Percentiles rank a stretch among this genome's conserved stretches.
These are phyloP conservation scores for Epithemia pelagica DNA, from an alignment of 108 stramenopile species.

Conservation along the genomic window DNA sequence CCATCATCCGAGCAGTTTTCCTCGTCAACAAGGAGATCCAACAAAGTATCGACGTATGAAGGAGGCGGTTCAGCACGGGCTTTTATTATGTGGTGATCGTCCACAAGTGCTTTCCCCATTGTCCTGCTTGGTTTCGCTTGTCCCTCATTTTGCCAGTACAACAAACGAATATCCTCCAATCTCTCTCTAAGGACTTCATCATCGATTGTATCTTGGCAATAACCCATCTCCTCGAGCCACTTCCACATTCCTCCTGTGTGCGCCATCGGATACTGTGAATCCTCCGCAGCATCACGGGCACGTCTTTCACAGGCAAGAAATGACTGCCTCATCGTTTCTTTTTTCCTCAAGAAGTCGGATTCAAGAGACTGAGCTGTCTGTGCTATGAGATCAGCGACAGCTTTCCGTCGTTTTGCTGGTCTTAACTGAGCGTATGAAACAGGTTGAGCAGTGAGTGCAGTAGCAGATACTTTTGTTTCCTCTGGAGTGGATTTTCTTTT, in stretches of 20 bases:
- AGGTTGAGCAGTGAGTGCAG: neutral
- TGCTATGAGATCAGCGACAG: slow-evolving; percentile 9
- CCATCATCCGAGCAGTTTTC: neutral
- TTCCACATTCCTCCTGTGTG: slow-evolving; percentile 15
- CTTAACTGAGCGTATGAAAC: slow-evolving; percentile 5
- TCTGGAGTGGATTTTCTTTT: neutral
- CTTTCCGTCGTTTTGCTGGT: slow-evolving; percentile 6
- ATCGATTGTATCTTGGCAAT: slow-evolving; percentile 2
- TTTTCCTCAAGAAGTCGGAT: neutral
- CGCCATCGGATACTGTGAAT: neutral
- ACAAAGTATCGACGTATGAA: neutral
- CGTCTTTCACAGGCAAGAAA: neutral
- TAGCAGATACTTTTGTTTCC: neutral
- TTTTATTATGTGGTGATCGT: neutral
- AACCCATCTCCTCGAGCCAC: slow-evolving; percentile 13
- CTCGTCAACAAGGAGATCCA: slow-evolving; percentile 6
- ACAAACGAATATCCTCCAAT: neutral
- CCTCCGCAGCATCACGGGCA: neutral
- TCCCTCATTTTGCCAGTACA: neutral
- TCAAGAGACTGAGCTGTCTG: slow-evolving; percentile 8
- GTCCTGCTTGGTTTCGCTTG: neutral
- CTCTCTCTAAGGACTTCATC: neutral
- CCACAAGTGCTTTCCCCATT: neutral
- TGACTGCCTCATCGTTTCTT: neutral
- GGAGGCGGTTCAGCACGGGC: neutral